These are phyloP conservation scores for Solanum ossicruentum DNA, from an alignment of 257 asterid species.

Conservation along the genomic window DNA sequence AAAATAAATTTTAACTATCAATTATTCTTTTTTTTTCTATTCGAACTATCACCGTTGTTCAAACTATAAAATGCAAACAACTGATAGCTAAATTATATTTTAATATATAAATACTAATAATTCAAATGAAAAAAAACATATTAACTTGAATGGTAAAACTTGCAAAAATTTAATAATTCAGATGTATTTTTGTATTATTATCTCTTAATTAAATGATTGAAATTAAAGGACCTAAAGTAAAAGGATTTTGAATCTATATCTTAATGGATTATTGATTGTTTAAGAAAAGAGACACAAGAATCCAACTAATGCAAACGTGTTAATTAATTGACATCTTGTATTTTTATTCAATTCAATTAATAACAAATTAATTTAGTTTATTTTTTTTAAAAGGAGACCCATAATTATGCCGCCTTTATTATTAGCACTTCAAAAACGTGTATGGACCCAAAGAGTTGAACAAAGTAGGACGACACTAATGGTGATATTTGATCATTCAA, in stretches of 20 bases:
- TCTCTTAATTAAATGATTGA: not conserved
- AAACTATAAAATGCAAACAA: no score
- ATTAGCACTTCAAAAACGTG: not conserved
- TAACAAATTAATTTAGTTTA: not conserved
- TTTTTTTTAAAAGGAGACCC: not conserved
- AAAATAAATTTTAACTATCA: no score
- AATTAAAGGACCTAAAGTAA: not conserved
- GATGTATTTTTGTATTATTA: no score
- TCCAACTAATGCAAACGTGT: not conserved
- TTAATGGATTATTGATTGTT: not conserved
- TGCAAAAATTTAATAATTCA: no score
- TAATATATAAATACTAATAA: no score
- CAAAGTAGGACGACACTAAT: not conserved
- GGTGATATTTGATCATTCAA: not conserved
- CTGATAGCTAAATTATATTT: no score
- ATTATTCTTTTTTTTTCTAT: no score
- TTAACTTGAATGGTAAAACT: no score
- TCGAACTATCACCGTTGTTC: no score
- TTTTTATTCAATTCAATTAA: not conserved
- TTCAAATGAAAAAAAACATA: no score
- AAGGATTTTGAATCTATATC: not conserved
- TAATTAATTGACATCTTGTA: not conserved
- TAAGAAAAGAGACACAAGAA: not conserved
- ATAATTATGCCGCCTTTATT: not conserved
- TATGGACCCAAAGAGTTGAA: not conserved